Evolutionary conservation across 768 basidiomycete genomes (phyloP).

Genomic region (Xanthoconium purpureum): DNA sequence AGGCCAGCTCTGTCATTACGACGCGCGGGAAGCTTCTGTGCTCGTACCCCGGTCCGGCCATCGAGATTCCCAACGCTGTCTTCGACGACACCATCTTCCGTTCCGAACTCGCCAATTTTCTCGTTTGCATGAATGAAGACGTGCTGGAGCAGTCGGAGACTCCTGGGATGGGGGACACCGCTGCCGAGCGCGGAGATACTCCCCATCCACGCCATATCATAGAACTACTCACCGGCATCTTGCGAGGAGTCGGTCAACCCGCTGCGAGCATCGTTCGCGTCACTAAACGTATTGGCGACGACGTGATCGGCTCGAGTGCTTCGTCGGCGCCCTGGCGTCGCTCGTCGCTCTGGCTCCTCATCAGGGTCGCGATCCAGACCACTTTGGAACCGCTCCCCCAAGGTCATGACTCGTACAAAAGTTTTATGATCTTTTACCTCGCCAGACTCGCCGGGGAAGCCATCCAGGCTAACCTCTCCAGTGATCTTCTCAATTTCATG

Average conservation of each 20-base stretch:
- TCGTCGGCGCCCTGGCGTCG: constrained; percentile 29
- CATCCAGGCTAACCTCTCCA: constrained; percentile 8
- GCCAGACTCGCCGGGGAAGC: constrained; percentile 29
- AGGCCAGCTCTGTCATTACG: constrained; percentile 18
- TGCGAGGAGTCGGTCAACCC: constrained; percentile 32
- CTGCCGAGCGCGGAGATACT: constrained; percentile 16
- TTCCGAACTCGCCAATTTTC: constrained; percentile 36
- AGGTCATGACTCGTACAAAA: constrained; percentile 38
- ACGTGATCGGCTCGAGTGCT: neutral
- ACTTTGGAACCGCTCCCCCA: constrained; percentile 17
- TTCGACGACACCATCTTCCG: constrained; percentile 33
- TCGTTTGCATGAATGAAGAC: constrained; percentile 34
- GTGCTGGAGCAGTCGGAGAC: constrained; percentile 22
- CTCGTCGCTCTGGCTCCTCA: constrained; percentile 36
- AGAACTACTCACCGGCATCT: constrained; percentile 43
- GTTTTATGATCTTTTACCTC: constrained; percentile 44
- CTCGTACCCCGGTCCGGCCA: constrained; percentile 45
- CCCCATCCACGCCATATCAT: constrained; percentile 45
- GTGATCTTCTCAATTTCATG: constrained; percentile 30
- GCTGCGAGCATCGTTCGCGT: constrained; percentile 20
- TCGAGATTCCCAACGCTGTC: constrained; percentile 32
- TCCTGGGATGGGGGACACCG: neutral
- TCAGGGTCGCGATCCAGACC: constrained; percentile 35
- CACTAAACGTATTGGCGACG: neutral
- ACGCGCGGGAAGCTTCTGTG: constrained; percentile 42